Percentiles rank a stretch among this genome's conserved stretches.
Conservation (phyloP, 352 stramenopile genomes). For the Phytopythium kandeliae region DNA sequence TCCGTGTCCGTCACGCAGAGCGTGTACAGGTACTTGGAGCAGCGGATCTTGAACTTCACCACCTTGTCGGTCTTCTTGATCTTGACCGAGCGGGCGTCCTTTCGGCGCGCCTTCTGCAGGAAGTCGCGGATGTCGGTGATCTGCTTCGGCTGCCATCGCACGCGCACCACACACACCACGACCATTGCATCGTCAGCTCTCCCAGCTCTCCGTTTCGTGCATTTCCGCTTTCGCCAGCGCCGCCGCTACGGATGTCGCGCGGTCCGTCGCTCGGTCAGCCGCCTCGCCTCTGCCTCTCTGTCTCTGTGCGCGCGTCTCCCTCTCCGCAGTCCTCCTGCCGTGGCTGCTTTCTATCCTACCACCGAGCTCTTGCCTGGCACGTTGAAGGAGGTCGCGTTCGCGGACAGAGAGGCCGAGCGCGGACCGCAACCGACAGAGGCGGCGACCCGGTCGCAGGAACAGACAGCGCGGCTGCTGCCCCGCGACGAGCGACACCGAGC, state of each 20-base stretch:
- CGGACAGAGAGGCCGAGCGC: neutral
- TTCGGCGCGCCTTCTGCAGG: slow-evolving; percentile 97
- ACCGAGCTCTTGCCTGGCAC: no score
- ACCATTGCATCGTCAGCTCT: neutral
- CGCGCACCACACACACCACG: slow-evolving; percentile 8
- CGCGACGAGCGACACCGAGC: neutral
- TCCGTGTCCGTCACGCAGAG: slow-evolving; percentile 97
- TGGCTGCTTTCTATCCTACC: no score
- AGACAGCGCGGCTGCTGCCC: neutral
- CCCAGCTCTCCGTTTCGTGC: neutral
- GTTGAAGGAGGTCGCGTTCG: no score
- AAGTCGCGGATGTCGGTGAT: slow-evolving; percentile 99
- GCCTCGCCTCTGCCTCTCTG: no score
- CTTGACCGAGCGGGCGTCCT: slow-evolving; percentile 98
- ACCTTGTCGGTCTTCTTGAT: slow-evolving; percentile 97
- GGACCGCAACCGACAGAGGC: neutral
- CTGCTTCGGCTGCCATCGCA: slow-evolving; percentile 95
- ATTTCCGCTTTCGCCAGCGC: no score
- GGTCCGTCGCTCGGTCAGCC: no score
- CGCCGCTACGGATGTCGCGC: no score
- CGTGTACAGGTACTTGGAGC: slow-evolving; percentile 99
- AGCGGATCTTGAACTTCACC: slow-evolving; percentile 99
- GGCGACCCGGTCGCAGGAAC: neutral
- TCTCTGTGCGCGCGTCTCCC: no score
- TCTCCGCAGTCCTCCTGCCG: no score